Evolutionary conservation across 2,329 filamentous ascomycete species (phyloP).

Genomic region (Colletotrichum melonis): DNA sequence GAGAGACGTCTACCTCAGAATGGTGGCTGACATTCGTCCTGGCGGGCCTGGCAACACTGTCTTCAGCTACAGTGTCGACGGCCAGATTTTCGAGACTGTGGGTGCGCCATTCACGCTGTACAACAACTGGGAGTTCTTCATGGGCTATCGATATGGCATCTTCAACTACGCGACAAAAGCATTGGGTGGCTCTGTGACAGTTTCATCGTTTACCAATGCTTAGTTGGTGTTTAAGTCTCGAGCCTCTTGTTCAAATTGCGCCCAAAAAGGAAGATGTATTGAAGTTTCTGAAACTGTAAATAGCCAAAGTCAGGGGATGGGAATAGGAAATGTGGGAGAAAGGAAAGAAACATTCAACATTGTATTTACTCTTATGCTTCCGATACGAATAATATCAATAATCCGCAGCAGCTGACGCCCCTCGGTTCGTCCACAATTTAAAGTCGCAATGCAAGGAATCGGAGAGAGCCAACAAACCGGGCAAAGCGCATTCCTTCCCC

Average conservation of each 20-base stretch:
- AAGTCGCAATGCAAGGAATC: background rate
- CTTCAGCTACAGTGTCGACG: constrained; percentile 56
- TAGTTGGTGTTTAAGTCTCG: background rate
- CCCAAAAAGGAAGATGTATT: accelerated
- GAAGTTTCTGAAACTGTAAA: too few species aligned
- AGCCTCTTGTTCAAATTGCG: background rate
- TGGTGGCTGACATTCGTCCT: constrained; percentile 38
- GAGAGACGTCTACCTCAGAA: constrained; percentile 37
- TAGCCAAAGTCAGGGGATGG: too few species aligned
- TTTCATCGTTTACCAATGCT: constrained; percentile 5
- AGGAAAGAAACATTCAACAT: too few species aligned
- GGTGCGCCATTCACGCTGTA: constrained; percentile 49
- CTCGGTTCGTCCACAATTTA: background rate
- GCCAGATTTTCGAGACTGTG: constrained; percentile 48
- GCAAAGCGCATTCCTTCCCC: background rate
- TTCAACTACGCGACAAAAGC: constrained; percentile 59
- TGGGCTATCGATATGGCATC: constrained; percentile 59
- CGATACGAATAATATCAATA: background rate
- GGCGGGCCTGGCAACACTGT: constrained; percentile 24
- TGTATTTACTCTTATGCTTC: background rate
- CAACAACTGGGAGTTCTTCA: constrained; percentile 56
- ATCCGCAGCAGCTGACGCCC: background rate
- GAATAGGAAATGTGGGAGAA: too few species aligned
- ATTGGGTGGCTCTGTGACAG: constrained; percentile 37
- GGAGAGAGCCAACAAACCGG: background rate